Conservation (phyloP, 2,329 filamentous ascomycete species). For the Fusarium aywerte region DNA sequence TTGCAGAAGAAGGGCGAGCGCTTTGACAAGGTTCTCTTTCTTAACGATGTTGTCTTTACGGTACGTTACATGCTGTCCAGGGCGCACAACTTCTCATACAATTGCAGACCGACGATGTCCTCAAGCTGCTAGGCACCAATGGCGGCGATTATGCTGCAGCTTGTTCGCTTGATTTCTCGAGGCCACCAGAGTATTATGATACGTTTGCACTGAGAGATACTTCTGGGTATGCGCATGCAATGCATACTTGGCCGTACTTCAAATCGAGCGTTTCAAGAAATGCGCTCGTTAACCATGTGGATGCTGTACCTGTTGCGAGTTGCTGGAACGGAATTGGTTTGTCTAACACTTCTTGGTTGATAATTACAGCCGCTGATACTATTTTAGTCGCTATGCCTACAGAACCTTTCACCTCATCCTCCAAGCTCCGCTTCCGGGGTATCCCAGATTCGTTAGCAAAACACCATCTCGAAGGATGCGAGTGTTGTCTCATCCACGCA, state of each 20-base stretch:
- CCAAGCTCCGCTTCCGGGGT: constrained; percentile 68
- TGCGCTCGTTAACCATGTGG: constrained; percentile 61
- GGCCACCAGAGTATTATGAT: constrained; percentile 67
- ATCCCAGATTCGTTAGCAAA: constrained; percentile 70
- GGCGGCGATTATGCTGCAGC: constrained; percentile 69
- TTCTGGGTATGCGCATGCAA: constrained; percentile 61
- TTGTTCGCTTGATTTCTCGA: constrained; percentile 69
- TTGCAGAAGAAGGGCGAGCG: constrained; percentile 60
- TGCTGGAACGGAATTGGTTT: constrained; percentile 60
- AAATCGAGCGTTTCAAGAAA: constrained; percentile 60
- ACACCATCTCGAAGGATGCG: constrained; percentile 76
- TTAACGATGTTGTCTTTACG: constrained; percentile 72
- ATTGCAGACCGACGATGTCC: constrained; percentile 64
- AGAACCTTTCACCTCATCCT: constrained; percentile 62
- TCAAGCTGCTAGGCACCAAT: constrained; percentile 66
- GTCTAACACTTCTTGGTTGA: background rate
- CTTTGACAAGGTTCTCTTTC: constrained; percentile 69
- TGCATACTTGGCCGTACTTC: constrained; percentile 70
- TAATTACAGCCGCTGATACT: constrained; percentile 1
- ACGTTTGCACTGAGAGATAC: constrained; percentile 70
- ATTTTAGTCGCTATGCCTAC: constrained; percentile 61
- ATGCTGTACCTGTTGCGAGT: constrained; percentile 58
- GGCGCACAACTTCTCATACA: constrained; percentile 4
- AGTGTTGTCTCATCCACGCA: constrained; percentile 81
- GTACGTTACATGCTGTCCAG: constrained; percentile 49